Evolutionary conservation across 441 rosid genomes (phyloP), one percentile per base, ranked within the genome.

Genomic region (Croton laevigatus): DNA sequence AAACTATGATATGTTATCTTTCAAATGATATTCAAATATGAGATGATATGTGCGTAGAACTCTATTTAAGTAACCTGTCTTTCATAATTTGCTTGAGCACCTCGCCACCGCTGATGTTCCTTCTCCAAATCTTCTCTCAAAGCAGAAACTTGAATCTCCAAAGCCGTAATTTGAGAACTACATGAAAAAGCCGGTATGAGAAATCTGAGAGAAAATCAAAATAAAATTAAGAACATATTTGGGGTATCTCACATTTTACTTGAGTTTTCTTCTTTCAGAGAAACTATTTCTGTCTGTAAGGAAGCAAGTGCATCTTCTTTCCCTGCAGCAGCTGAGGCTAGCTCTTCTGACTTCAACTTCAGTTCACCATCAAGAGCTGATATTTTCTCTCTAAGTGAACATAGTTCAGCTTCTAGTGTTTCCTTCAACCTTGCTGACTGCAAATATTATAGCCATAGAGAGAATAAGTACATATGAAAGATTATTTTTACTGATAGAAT

Each of bases 11-110:
- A 57, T 57, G 17, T 23, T 42, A 45, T 44, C 42, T 13, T 10
- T 2, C 16, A 27, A 27, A 8, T 2, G 11, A 57, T 14, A 6
- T 48, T 3, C 8, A 46, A 3, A 16, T 3, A 9, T n/a, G n/a
- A n/a, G n/a, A 8, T 9, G 5, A 12, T 32, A n/a, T 0, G 10
- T 5, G 13, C 32, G 2, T 27, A 52, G n/a, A 10, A 17, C 6
- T 19, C 5, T 10, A 61, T n/a, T 23, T 9, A 32, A 27, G 14
- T 9, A 27, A 95, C 99, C 98, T 95, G 99, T 85, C 97, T 85
- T 86, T 95, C 99, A 73, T 95, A 95, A 77, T 95, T 95, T 67
- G 88, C 82, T 78, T 93, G 97, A 73, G 97, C 90, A 76, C 83
- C 67, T 62, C 88, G 88, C 93, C 98, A 88, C 71, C 86, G 81